These are phyloP conservation scores for Cystofilobasidium capitatum DNA, from an alignment of 768 basidiomycete genomes.

Conservation along the genomic window DNA sequence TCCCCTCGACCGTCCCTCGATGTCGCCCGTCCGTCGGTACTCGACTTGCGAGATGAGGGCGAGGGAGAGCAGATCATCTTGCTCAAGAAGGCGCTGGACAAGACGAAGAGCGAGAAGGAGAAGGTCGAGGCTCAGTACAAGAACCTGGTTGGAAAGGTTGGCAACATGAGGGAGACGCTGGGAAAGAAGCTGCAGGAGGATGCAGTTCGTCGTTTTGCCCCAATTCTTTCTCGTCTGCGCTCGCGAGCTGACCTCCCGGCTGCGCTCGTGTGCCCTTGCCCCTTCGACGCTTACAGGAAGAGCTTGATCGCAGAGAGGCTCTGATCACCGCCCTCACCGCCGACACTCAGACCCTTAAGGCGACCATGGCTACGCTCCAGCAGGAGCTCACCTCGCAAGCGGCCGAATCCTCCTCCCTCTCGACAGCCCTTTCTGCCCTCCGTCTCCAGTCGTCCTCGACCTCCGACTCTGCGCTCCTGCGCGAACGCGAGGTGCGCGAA, in stretches of 20 bases:
- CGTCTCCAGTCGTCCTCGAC: constrained; percentile 36
- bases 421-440: constrained; percentile 51
- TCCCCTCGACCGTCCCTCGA: constrained; percentile 17
- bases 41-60: constrained; percentile 7
- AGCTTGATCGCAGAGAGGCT: constrained; percentile 86
- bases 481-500: constrained; percentile 60
- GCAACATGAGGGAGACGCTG: constrained; percentile 82
- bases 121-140: constrained; percentile 74
- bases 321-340: constrained; percentile 65
- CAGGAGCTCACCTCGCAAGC: constrained; percentile 66
- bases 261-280: background rate
- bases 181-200: constrained; percentile 93
- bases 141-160: constrained; percentile 74
- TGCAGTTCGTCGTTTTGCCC: constrained; percentile 55
- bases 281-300: constrained; percentile 58
- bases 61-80: constrained; percentile 48
- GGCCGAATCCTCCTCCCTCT: constrained; percentile 61
- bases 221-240: constrained; percentile 23
- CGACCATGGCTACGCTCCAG: constrained; percentile 68
- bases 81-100: constrained; percentile 65
- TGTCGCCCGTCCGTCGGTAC: constrained; percentile 1
- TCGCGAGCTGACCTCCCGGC: background rate
- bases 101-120: constrained; percentile 76
- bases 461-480: constrained; percentile 51
- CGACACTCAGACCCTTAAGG: constrained; percentile 62